Evolutionary conservation across 768 basidiomycete species (phyloP), one percentile per base, ranked within the genome.

Genomic region (Trametopsis cervina): DNA sequence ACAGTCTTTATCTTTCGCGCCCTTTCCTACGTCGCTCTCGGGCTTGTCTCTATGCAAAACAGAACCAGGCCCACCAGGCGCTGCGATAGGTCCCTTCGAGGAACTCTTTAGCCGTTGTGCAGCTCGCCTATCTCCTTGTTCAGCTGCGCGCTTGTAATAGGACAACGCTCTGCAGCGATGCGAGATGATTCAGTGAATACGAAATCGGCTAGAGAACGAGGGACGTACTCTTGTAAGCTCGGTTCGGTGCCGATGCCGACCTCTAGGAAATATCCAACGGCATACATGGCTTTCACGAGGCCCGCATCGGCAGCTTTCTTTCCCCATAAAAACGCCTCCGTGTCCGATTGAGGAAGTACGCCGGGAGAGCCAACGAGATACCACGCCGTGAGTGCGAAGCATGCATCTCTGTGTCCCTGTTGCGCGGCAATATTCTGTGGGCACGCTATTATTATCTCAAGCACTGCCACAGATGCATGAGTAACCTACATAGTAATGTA

Each of bases 281-380:
- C 96, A 57, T 99, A 99, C 82, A 96, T 89, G 10, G 96, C 96
- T 65, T 99, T 99, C 4, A 82, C 78, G 12, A 99, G 75, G 0
- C 92, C 95, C 10, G 77, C 80, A 24, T 97, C 94, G 15, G 93
- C 94, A 20, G 96, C 93, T 60, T 84, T 93, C 67, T 89, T 89
- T 4, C 96, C 91, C 96, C 96, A 99, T 2, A 99, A 71, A 67
- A 83, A 98, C 10, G 96, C 96, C 62, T 99, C 96, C 0, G 95
- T 98, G 63, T 99, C 96, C 0, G 93, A 96, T 62, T 99, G 96
- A 0, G 96, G 95, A 13, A 99, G 77, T 1, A 99, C 92, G 20
- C 96, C 95, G 0, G 94, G 90, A 7, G 94, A 97, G 40, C 96
- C 96, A 51, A 98, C 95, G 54, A 99, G 84, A 62, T 99, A 99